These are phyloP conservation scores for Penicillium pancosmium DNA, from an alignment of 495 filamentous ascomycete genomes.

Conservation along the genomic window DNA sequence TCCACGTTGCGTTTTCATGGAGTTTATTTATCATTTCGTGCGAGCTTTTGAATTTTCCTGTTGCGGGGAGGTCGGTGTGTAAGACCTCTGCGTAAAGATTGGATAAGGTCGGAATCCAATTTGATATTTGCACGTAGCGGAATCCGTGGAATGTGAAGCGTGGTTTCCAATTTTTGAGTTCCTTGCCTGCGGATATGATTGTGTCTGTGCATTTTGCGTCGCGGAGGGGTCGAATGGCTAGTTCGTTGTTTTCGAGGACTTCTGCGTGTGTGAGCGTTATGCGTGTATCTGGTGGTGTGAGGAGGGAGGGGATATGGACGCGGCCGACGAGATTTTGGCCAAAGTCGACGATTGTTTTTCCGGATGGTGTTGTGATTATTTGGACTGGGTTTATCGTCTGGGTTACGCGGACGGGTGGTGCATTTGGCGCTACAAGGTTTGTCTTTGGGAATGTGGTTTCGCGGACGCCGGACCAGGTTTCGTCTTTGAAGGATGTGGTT, in stretches of 20 bases:
- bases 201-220: conserved; percentile 47
- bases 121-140: conserved; percentile 54
- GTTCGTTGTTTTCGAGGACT: conserved; percentile 55
- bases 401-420: conserved; percentile 44
- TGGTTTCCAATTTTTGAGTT: conserved; percentile 27
- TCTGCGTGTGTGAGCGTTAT: conserved; percentile 50
- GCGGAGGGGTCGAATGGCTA: conserved; percentile 52
- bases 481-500: conserved; percentile 6
- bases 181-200: conserved; percentile 32
- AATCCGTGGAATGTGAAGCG: conserved; percentile 61
- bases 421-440: conserved; percentile 41
- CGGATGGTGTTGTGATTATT: conserved; percentile 46
- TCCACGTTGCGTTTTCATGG: conserved; percentile 53
- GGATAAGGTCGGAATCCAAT: conserved; percentile 37
- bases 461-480: conserved; percentile 21
- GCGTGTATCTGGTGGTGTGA: conserved; percentile 30
- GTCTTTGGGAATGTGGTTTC: conserved; percentile 28
- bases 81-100: conserved; percentile 49
- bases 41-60: conserved; percentile 50
- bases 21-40: conserved; percentile 52
- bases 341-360: conserved; percentile 55
- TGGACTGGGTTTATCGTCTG: conserved; percentile 40
- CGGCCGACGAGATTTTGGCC: conserved; percentile 59
- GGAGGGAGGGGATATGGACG: conserved; percentile 38
- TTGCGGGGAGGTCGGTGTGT: conserved; percentile 53